Evolutionary conservation across 1,284 basidiomycete genomes (phyloP).

Genomic region (Ceratobasidium sp.): DNA sequence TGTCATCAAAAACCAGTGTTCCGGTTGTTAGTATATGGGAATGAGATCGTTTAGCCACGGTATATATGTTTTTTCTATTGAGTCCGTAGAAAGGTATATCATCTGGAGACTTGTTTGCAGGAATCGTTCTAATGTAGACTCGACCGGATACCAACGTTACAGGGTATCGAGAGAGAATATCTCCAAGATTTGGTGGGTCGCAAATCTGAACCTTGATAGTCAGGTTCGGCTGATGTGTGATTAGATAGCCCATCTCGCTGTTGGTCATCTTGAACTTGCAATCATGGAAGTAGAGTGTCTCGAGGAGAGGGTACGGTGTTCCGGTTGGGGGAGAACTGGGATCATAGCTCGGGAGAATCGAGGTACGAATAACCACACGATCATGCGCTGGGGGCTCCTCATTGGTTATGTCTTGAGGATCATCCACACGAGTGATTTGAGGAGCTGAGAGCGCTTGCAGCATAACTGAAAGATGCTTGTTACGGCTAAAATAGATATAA

Average conservation of each 20-base stretch:
- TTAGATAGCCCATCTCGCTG: too few species aligned
- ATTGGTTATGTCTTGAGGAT: too few species aligned
- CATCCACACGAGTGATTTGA: too few species aligned
- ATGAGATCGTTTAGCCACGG: not conserved
- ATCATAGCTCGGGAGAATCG: too few species aligned
- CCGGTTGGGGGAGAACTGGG: too few species aligned
- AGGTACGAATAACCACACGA: too few species aligned
- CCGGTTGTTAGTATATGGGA: not conserved
- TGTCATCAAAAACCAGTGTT: not conserved
- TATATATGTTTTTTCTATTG: not conserved
- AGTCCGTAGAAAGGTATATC: not conserved
- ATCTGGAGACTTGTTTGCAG: not conserved
- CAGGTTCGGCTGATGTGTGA: not conserved
- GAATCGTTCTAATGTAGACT: not conserved
- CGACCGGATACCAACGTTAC: not conserved
- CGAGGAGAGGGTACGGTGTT: not conserved
- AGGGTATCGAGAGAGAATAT: not conserved
- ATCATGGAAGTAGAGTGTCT: not conserved
- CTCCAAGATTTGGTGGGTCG: not conserved
- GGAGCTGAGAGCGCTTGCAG: not conserved
- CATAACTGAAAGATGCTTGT: not conserved
- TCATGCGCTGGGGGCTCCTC: too few species aligned
- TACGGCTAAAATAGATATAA: not conserved
- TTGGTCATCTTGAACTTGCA: not conserved
- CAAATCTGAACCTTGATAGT: conserved; percentile 3